Percentiles rank a stretch among this genome's conserved stretches.
These are phyloP conservation scores for Acacia melanoxylon DNA, from an alignment of 306 rosid genomes.

Conservation along the genomic window DNA sequence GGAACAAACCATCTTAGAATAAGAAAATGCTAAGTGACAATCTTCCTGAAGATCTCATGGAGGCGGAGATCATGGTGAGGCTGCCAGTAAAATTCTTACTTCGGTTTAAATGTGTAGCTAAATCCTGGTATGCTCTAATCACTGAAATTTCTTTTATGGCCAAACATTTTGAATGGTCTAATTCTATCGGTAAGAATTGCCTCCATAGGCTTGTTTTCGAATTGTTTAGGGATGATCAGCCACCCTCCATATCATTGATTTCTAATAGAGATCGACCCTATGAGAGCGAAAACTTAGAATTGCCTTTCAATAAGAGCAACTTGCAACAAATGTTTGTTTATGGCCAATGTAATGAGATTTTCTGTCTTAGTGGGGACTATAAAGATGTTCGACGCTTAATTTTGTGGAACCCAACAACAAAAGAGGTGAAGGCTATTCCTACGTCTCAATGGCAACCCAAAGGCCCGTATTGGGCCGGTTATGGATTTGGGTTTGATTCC, in stretches of 20 bases:
- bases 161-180: background rate
- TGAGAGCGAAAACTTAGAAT: background rate
- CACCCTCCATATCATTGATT: background rate
- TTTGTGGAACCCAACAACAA: background rate
- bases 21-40: background rate
- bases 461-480: background rate
- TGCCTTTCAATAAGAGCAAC: background rate
- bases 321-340: no score
- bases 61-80: no score
- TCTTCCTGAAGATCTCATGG: no score
- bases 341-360: background rate
- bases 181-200: no score
- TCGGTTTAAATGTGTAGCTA: no score
- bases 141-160: no score
- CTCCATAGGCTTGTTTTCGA: no score
- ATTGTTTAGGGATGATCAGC: background rate
- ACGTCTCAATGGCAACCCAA: background rate
- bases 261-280: background rate
- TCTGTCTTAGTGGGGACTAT: background rate
- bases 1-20: background rate
- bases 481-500: background rate
- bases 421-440: background rate
- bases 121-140: no score
- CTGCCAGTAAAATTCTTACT: no score
- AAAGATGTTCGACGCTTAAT: background rate